phyloP scores from a whole-genome alignment of 768 basidiomycete species.

The Cyclocybe aegerita region DNA sequence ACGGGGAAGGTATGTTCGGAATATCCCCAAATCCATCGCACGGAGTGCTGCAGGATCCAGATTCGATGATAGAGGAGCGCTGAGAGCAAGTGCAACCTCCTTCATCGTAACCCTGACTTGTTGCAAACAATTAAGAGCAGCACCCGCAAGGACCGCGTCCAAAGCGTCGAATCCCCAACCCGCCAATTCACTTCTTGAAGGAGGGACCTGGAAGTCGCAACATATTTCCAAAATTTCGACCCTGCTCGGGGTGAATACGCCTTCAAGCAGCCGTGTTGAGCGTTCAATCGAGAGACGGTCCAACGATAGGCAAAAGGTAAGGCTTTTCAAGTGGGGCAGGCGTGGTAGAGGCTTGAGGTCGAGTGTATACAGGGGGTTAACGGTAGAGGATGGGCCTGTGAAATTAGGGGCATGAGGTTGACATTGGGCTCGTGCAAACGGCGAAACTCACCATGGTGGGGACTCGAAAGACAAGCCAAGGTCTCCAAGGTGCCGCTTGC shows the following conservation, averaged over 20 bases:
- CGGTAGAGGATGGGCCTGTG: background rate
- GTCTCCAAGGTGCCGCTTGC: slow-evolving; percentile 6
- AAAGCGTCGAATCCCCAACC: slow-evolving; percentile 8
- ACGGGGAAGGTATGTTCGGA: too few species aligned
- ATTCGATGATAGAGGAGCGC: too few species aligned
- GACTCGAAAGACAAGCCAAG: slow-evolving; percentile 12
- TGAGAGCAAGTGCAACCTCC: slow-evolving; percentile 4
- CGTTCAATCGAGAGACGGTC: background rate
- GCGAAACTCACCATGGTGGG: slow-evolving; percentile 8
- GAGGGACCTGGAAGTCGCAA: slow-evolving; percentile 12
- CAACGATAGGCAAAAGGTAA: background rate
- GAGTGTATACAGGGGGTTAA: background rate
- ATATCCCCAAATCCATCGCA: too few species aligned
- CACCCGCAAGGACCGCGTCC: slow-evolving; percentile 7
- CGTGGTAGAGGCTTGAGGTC: background rate
- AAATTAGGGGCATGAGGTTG: background rate
- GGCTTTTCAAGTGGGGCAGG: background rate
- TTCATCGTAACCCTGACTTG: slow-evolving; percentile 10
- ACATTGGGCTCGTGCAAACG: background rate
- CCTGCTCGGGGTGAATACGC: background rate
- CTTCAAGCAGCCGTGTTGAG: background rate
- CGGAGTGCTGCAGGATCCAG: too few species aligned
- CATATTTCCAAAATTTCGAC: slow-evolving; percentile 13
- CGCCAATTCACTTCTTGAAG: slow-evolving; percentile 3
- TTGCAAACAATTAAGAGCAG: slow-evolving; percentile 1